Percentiles rank a stretch among this genome's conserved stretches.
These are phyloP conservation scores for Apiospora kogelbergensis DNA, from an alignment of 2,329 filamentous ascomycete genomes.

Conservation along the genomic window DNA sequence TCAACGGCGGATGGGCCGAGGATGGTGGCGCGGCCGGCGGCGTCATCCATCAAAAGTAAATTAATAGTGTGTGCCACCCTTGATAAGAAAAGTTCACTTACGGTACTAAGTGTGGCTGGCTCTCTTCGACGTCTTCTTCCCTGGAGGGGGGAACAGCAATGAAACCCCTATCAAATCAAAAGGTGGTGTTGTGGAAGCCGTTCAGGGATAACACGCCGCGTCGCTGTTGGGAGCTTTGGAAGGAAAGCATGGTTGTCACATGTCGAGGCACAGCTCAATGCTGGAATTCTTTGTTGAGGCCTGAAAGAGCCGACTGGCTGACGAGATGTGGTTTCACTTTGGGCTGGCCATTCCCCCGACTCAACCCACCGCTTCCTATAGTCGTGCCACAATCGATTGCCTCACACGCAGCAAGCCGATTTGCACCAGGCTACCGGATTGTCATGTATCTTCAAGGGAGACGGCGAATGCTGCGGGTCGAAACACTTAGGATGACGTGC, in stretches of 20 bases:
- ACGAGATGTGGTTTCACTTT: neutral
- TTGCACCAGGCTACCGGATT: neutral
- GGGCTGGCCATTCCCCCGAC: neutral
- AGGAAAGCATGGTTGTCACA: neutral
- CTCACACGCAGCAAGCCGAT: neutral
- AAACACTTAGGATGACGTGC: constrained; percentile 1
- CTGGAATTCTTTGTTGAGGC: neutral
- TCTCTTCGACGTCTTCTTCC: neutral
- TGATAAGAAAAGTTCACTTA: neutral
- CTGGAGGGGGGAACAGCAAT: neutral
- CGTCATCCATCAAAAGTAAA: neutral
- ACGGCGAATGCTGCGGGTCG: neutral
- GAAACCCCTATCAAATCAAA: neutral
- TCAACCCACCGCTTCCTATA: neutral
- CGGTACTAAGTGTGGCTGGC: neutral
- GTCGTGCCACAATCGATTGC: constrained; percentile 3
- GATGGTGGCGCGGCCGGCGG: neutral
- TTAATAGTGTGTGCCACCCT: neutral
- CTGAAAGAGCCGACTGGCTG: neutral
- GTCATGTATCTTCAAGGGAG: too few relatives aligned
- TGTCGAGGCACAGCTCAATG: neutral
- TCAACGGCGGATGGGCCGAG: neutral
- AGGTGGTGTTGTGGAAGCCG: too few relatives aligned
- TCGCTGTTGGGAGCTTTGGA: neutral
- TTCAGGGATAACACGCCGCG: neutral